phyloP scores from a whole-genome alignment of 2,329 filamentous ascomycete genomes.

The Fusarium dlaminii region DNA sequence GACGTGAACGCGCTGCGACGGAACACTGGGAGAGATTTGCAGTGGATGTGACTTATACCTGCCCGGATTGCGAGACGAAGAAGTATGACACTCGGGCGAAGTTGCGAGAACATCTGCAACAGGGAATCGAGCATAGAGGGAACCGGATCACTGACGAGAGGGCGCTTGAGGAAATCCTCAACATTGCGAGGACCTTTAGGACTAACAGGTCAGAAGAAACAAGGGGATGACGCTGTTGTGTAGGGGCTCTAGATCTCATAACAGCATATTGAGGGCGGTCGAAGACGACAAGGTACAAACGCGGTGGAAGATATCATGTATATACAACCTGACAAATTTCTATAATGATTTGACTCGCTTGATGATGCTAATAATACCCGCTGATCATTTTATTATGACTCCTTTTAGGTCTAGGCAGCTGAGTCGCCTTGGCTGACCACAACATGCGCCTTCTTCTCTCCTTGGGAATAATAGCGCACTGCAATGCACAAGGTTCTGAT shows the following conservation, averaged over 20 bases:
- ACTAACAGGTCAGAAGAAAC: not conserved
- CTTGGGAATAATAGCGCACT: slow-evolving; percentile 24
- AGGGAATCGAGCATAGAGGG: not conserved
- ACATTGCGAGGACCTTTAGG: fast-evolving
- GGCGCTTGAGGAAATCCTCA: not conserved
- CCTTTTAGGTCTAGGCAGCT: fast-evolving
- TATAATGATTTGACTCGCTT: not conserved
- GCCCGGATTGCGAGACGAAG: fast-evolving
- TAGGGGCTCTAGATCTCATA: too few species aligned
- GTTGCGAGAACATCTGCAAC: not conserved
- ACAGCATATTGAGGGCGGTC: too few species aligned
- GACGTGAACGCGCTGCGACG: not conserved
- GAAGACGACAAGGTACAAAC: not conserved
- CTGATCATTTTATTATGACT: fast-evolving
- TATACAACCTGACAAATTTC: not conserved
- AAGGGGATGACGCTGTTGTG: too few species aligned
- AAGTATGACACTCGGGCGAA: not conserved
- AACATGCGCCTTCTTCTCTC: slow-evolving; percentile 21
- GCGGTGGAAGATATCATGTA: not conserved
- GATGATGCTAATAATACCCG: fast-evolving
- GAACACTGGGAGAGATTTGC: not conserved
- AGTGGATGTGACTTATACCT: not conserved
- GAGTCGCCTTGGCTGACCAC: not conserved
- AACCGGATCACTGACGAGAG: fast-evolving
- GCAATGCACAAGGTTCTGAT: slow-evolving; percentile 80